Conservation (phyloP, 2,329 filamentous ascomycete genomes). For the Paraphaeosphaeria minitans region DNA sequence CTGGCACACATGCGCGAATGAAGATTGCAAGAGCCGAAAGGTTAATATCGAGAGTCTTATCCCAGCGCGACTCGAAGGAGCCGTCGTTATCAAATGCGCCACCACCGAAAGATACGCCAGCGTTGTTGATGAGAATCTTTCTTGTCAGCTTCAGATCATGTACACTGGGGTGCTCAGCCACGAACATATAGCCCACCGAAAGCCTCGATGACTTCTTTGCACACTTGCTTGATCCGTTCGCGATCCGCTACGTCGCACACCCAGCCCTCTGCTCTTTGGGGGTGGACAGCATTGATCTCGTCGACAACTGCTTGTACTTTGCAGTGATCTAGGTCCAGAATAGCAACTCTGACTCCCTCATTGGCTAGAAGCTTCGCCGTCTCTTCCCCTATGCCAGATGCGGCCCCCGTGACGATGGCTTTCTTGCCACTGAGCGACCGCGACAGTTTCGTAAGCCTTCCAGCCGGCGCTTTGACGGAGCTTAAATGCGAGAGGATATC, state of each 20-base stretch:
- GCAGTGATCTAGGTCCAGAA: not conserved
- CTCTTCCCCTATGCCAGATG: not conserved
- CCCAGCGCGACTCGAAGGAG: not conserved
- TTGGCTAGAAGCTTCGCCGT: not conserved
- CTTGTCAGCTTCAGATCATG: not conserved
- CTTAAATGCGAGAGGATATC: not conserved
- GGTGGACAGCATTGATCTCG: not conserved
- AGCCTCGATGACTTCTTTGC: not conserved
- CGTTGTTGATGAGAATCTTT: not conserved
- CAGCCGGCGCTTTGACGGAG: not conserved
- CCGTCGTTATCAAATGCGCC: not conserved
- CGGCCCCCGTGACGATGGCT: not conserved
- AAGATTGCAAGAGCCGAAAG: not conserved
- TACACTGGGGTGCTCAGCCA: not conserved
- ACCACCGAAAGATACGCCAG: not conserved
- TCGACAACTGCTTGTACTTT: not conserved
- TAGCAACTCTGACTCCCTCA: not conserved
- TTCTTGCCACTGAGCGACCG: not conserved
- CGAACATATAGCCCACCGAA: not conserved
- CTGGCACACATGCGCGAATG: not conserved
- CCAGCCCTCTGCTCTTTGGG: not conserved
- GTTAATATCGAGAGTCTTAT: not conserved
- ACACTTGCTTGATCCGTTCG: not conserved
- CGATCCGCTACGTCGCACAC: not conserved
- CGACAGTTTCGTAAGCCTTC: not conserved